A percentile compares a stretch with the other conserved stretches of the same genome.
These are phyloP conservation scores for Jamesozyma rosinii DNA, from an alignment of 805 yeast genomes.

Conservation along the genomic window DNA sequence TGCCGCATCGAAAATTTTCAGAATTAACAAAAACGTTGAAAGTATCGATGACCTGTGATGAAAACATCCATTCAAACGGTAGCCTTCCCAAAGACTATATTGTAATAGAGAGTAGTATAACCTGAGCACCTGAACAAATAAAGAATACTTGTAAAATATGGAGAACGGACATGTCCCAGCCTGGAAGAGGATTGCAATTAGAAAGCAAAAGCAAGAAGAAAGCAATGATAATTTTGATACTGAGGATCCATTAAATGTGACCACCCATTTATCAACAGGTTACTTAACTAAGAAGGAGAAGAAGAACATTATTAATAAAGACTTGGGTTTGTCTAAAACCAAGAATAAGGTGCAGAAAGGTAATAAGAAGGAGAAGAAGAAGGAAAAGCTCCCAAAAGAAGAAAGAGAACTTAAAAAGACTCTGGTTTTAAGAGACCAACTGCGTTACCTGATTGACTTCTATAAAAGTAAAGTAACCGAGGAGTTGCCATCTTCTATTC, in stretches of 20 bases:
- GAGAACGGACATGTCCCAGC: slow-evolving; percentile 27
- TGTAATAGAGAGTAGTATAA: no score
- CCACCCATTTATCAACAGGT: slow-evolving; percentile 31
- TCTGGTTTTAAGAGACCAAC: slow-evolving; percentile 27
- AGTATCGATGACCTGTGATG: background rate
- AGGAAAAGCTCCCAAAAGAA: slow-evolving; percentile 25
- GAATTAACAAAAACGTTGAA: background rate
- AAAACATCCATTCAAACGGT: background rate
- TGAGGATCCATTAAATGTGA: slow-evolving; percentile 29
- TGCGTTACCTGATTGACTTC: slow-evolving; percentile 29
- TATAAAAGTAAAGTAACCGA: slow-evolving; percentile 19
- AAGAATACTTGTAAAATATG: slow-evolving; percentile 5
- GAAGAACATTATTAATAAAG: slow-evolving; percentile 20
- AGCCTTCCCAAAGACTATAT: no score
- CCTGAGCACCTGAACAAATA: no score
- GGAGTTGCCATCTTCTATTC: slow-evolving; percentile 19
- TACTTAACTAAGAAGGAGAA: slow-evolving; percentile 26
- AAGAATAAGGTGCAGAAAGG: slow-evolving; percentile 13
- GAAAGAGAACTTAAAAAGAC: slow-evolving; percentile 17
- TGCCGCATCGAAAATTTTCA: slow-evolving; percentile 2
- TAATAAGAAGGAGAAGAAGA: slow-evolving; percentile 15
- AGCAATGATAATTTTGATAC: slow-evolving; percentile 6
- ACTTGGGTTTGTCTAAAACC: slow-evolving; percentile 2
- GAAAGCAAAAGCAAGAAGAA: slow-evolving; percentile 8
- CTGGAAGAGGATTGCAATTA: slow-evolving; percentile 28